A percentile compares a stretch with the other conserved stretches of the same genome.
These are phyloP conservation scores for Saturnispora bothae DNA, from an alignment of 805 yeast genomes.

Conservation along the genomic window DNA sequence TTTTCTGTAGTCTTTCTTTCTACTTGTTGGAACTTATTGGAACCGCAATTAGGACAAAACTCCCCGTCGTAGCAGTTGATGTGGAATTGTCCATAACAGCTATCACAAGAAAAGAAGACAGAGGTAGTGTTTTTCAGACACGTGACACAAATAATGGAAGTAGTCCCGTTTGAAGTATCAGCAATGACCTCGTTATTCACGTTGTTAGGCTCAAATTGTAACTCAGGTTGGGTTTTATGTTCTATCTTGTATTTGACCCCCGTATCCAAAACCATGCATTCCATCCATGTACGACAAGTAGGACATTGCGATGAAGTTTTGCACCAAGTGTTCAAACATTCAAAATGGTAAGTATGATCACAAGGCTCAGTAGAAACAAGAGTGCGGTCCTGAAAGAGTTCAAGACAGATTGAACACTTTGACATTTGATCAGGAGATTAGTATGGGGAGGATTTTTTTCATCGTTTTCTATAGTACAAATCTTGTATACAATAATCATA, in stretches of 20 bases:
- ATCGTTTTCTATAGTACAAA: background rate
- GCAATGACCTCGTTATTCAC: no score
- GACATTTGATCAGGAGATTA: no score
- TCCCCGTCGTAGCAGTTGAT: conserved; percentile 21
- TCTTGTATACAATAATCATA: no score
- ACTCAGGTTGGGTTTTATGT: conserved; percentile 6
- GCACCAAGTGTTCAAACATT: conserved; percentile 28
- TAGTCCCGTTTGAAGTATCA: no score
- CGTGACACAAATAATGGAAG: no score
- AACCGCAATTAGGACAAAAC: conserved; percentile 29
- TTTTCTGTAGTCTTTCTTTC: conserved; percentile 11
- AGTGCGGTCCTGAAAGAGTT: conserved; percentile 14
- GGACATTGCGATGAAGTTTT: conserved; percentile 28
- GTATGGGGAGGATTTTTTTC: no score
- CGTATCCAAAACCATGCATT: conserved; percentile 2
- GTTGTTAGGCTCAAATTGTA: no score
- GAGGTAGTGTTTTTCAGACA: conserved; percentile 16
- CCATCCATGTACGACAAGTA: conserved; percentile 8
- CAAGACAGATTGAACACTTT: conserved; percentile 28
- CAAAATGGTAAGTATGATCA: conserved; percentile 26
- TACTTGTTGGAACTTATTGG: conserved; percentile 13
- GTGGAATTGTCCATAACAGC: conserved; percentile 27
- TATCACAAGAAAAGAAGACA: conserved; percentile 24
- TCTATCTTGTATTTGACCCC: conserved; percentile 2
- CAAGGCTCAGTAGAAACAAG: conserved; percentile 26